phyloP scores from a whole-genome alignment of 306 rosid genomes.

The Aeschynomene evenia region DNA sequence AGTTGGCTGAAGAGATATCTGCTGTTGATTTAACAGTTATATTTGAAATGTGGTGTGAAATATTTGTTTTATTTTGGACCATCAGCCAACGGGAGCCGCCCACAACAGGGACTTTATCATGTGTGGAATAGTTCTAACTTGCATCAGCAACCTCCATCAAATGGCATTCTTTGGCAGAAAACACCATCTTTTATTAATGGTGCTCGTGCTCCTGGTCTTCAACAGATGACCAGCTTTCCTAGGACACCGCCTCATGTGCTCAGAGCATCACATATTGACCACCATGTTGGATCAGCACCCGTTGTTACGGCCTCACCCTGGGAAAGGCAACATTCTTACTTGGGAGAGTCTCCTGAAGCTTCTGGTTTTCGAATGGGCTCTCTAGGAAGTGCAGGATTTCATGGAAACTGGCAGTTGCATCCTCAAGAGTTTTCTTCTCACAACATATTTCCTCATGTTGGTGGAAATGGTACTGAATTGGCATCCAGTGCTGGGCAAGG shows the following conservation, averaged over 20 bases:
- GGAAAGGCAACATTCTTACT: slow-evolving; percentile 63
- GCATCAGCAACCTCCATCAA: slow-evolving; percentile 68
- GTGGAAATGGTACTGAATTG: slow-evolving; percentile 62
- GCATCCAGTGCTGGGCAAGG: slow-evolving; percentile 49
- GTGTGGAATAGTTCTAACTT: slow-evolving; percentile 61
- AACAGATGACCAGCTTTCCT: slow-evolving; percentile 64
- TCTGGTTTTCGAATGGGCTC: slow-evolving; percentile 68
- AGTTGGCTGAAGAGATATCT: slow-evolving; percentile 19
- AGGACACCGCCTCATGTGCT: slow-evolving; percentile 58
- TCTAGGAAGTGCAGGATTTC: slow-evolving; percentile 65
- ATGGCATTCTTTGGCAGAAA: slow-evolving; percentile 59
- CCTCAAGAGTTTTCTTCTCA: slow-evolving; percentile 51
- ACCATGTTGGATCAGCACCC: slow-evolving; percentile 85
- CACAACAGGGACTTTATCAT: slow-evolving; percentile 58
- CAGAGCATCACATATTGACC: slow-evolving; percentile 53
- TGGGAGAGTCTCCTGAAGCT: slow-evolving; percentile 69
- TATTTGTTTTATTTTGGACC: slow-evolving; percentile 37
- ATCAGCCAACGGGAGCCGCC: slow-evolving; percentile 57
- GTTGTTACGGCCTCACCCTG: slow-evolving; percentile 70
- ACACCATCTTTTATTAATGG: slow-evolving; percentile 65
- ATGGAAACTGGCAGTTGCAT: slow-evolving; percentile 65
- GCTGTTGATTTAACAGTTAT: slow-evolving; percentile 16
- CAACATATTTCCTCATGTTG: slow-evolving; percentile 62
- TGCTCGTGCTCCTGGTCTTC: slow-evolving; percentile 50
- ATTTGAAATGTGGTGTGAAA: slow-evolving; percentile 15